Evolutionary conservation across 352 stramenopile species (phyloP).

Genomic region (Pythium vanterpoolii): DNA sequence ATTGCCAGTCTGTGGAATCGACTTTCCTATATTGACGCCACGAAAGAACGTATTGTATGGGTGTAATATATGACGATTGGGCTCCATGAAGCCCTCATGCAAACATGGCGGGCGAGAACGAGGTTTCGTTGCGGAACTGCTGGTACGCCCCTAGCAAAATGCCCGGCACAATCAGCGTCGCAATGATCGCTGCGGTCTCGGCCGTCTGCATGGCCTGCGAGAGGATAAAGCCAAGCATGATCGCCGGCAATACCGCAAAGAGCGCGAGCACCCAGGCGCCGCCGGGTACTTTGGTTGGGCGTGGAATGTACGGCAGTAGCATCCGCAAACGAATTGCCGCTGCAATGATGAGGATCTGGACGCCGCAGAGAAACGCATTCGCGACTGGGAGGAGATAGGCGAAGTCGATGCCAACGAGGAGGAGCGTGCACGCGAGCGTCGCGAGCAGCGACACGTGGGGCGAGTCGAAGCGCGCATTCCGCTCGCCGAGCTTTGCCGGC

Average conservation of each 20-base stretch:
- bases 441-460: conserved; percentile 31
- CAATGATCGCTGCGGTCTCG: conserved; percentile 35
- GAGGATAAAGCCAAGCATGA: conserved; percentile 51
- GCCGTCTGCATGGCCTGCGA: conserved; percentile 35
- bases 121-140: conserved; percentile 15
- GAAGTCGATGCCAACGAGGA: conserved; percentile 35
- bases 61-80: too few relatives aligned
- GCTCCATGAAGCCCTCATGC: too few relatives aligned
- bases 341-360: conserved; percentile 77
- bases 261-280: conserved; percentile 32
- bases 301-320: conserved; percentile 55
- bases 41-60: too few relatives aligned
- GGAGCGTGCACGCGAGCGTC: conserved; percentile 27
- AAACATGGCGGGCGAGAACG: conserved; percentile 17
- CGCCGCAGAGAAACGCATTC: conserved; percentile 80
- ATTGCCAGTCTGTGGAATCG: too few relatives aligned
- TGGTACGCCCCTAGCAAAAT: conserved; percentile 22
- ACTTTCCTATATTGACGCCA: too few relatives aligned
- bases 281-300: conserved; percentile 36
- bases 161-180: conserved; percentile 36
- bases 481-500: conserved; percentile 71
- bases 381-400: conserved; percentile 55
- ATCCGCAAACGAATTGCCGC: conserved; percentile 65
- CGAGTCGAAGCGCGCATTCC: conserved; percentile 22
- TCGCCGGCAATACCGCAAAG: conserved; percentile 33